phyloP scores from a whole-genome alignment of 345 rosid genomes.

The Mallotus nudiflorus region DNA sequence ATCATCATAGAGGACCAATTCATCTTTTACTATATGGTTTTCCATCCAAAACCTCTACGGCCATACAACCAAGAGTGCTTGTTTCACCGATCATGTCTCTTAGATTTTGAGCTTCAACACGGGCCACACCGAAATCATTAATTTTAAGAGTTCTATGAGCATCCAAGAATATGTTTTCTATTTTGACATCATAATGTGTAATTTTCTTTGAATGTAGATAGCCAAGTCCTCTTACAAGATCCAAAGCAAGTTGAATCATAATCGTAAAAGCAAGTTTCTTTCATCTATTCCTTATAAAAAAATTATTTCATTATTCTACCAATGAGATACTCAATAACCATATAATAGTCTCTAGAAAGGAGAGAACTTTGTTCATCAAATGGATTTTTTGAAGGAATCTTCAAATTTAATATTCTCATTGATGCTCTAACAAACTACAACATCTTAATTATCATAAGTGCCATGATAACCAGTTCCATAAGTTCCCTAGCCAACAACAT shows the following conservation, averaged over 20 bases:
- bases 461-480: constrained; percentile 83
- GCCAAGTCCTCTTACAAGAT: constrained; percentile 85
- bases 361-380: constrained; percentile 35
- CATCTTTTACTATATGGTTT: constrained; percentile 90
- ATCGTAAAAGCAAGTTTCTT: constrained; percentile 75
- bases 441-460: constrained; percentile 67
- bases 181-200: constrained; percentile 93
- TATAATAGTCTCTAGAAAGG: constrained; percentile 82
- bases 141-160: constrained; percentile 60
- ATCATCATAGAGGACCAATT: too few species aligned
- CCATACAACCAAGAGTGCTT: constrained; percentile 96
- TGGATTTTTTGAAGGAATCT: constrained; percentile 51
- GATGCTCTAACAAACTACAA: constrained; percentile 97
- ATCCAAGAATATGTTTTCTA: constrained; percentile 90
- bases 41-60: constrained; percentile 97
- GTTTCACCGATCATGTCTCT: constrained; percentile 97
- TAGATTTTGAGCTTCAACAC: constrained; percentile 96
- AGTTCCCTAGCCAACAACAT: constrained; percentile 73
- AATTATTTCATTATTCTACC: constrained; percentile 85
- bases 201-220: constrained; percentile 86
- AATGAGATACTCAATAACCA: constrained; percentile 76
- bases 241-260: constrained; percentile 83
- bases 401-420: constrained; percentile 85
- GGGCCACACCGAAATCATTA: constrained; percentile 97
- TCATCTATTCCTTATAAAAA: constrained; percentile 62